A percentile compares a stretch with the other conserved stretches of the same genome.
Evolutionary conservation across 495 filamentous ascomycete genomes (phyloP).

Genomic region (Collariella sp.): DNA sequence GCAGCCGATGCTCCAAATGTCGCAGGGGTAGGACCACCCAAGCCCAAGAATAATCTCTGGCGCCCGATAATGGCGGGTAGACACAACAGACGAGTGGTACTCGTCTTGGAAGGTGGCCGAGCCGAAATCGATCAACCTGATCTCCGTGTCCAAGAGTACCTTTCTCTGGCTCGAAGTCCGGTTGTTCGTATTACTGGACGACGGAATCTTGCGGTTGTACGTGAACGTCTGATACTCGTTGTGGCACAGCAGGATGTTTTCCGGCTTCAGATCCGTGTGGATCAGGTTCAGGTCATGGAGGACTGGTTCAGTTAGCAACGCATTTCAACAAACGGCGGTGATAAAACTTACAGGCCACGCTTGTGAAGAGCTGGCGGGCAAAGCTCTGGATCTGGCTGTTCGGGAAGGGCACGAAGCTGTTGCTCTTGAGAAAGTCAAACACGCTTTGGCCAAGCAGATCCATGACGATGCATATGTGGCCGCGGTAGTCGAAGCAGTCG

Average conservation of each 20-base stretch:
- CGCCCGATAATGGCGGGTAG: slow-evolving; percentile 89
- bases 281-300: slow-evolving; percentile 96
- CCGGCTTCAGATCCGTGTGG: slow-evolving; percentile 95
- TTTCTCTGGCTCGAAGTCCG: slow-evolving; percentile 78
- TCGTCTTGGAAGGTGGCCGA: slow-evolving; percentile 97
- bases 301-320: slow-evolving; percentile 48
- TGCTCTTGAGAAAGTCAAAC: slow-evolving; percentile 95
- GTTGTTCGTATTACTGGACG: slow-evolving; percentile 66
- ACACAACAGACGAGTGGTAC: slow-evolving; percentile 95
- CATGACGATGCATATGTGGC: slow-evolving; percentile 98
- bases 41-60: slow-evolving; percentile 96
- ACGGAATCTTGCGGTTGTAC: slow-evolving; percentile 90
- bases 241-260: slow-evolving; percentile 92
- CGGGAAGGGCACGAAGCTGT: slow-evolving; percentile 92
- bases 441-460: slow-evolving; percentile 93
- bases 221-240: slow-evolving; percentile 91
- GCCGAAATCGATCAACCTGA: slow-evolving; percentile 94
- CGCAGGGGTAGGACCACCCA: slow-evolving; percentile 95
- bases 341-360: slow-evolving; percentile 76
- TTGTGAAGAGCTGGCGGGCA: slow-evolving; percentile 92
- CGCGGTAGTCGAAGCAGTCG: slow-evolving; percentile 95
- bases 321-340: not conserved
- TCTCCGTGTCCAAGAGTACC: slow-evolving; percentile 90
- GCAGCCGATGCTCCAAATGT: slow-evolving; percentile 98
- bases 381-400: slow-evolving; percentile 98